These are phyloP conservation scores for Ogataea allantospora DNA, from an alignment of 805 yeast species.

Conservation along the genomic window DNA sequence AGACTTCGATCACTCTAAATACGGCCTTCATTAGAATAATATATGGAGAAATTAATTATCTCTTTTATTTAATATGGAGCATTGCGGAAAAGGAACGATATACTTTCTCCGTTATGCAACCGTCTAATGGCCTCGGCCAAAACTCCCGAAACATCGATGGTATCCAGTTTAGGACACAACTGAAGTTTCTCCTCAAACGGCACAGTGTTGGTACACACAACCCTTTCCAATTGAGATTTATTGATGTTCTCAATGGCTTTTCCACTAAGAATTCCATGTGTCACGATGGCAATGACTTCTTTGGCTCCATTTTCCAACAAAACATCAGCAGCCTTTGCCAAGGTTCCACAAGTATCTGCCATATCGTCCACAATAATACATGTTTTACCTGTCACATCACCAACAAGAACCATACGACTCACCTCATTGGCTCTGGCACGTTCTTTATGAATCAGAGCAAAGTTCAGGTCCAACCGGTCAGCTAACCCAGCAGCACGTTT, in stretches of 20 bases:
- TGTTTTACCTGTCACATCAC: constrained; percentile 73
- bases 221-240: constrained; percentile 62
- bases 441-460: constrained; percentile 83
- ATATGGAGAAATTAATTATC: constrained; percentile 1
- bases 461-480: constrained; percentile 72
- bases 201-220: constrained; percentile 78
- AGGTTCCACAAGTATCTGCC: constrained; percentile 89
- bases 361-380: constrained; percentile 83
- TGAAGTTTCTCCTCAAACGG: constrained; percentile 66
- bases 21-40: constrained; percentile 35
- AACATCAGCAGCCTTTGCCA: constrained; percentile 79
- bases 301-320: constrained; percentile 66
- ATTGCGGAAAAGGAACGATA: constrained; percentile 72
- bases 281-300: constrained; percentile 76
- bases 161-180: constrained; percentile 60
- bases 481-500: constrained; percentile 86
- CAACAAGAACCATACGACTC: constrained; percentile 80
- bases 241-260: constrained; percentile 71
- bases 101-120: constrained; percentile 84
- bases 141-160: constrained; percentile 69
- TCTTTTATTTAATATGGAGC: constrained; percentile 43
- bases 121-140: constrained; percentile 82
- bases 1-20: constrained; percentile 50
- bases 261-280: constrained; percentile 78
- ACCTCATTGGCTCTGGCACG: constrained; percentile 83